These are phyloP conservation scores for Gnomoniopsis smithogilvyi DNA, from an alignment of 2,329 filamentous ascomycete genomes.

Conservation along the genomic window DNA sequence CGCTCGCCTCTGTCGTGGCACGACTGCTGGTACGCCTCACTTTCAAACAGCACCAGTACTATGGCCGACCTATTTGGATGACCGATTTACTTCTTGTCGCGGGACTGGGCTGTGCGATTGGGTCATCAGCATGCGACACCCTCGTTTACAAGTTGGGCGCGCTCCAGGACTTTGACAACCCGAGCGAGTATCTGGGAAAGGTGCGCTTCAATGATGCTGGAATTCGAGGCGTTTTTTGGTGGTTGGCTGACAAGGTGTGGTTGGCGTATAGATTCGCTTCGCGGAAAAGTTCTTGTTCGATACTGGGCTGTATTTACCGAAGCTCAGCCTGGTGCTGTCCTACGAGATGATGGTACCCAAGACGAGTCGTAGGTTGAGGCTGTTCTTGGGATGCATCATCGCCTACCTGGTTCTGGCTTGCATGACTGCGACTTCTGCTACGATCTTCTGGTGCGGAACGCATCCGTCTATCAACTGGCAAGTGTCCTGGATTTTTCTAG, in stretches of 20 bases:
- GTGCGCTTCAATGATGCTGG: not conserved
- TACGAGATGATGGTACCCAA: slow-evolving; percentile 15
- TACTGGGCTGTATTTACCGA: slow-evolving; percentile 18
- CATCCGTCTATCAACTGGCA: slow-evolving; percentile 3
- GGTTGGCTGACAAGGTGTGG: not conserved
- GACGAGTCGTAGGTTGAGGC: slow-evolving; percentile 2
- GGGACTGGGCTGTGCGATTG: slow-evolving; percentile 5
- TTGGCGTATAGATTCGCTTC: slow-evolving; percentile 10
- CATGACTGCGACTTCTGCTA: not conserved
- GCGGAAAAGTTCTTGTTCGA: slow-evolving; percentile 16
- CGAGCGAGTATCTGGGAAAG: not conserved
- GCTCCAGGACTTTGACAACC: not conserved
- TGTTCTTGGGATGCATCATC: not conserved
- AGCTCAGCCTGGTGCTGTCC: slow-evolving; percentile 13
- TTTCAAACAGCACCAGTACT: slow-evolving; percentile 6
- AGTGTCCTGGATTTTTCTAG: not conserved
- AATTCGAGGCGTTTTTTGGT: not conserved
- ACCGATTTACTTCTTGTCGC: slow-evolving; percentile 13
- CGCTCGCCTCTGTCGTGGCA: slow-evolving; percentile 11
- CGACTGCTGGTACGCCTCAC: slow-evolving; percentile 12
- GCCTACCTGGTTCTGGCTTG: slow-evolving; percentile 1
- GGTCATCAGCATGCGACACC: slow-evolving; percentile 15
- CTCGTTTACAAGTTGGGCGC: slow-evolving; percentile 7
- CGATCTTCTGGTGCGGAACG: slow-evolving; percentile 2
- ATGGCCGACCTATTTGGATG: not conserved